Evolutionary conservation across 108 stramenopile species (phyloP).

Genomic region (Cyclotella baltica): DNA sequence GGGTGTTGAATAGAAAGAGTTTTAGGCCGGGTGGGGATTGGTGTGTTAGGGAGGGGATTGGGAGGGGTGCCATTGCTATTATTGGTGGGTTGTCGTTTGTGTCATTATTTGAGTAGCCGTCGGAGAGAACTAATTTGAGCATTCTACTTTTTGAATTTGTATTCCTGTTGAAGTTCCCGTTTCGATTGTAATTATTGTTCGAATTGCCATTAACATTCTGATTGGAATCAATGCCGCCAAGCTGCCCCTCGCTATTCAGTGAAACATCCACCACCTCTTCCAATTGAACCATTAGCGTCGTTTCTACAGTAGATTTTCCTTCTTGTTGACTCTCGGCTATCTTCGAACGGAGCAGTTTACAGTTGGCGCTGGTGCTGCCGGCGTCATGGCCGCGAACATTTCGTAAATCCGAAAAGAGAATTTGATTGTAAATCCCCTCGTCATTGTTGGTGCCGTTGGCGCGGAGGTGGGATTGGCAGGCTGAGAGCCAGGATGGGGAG

Average conservation of each 20-base stretch:
- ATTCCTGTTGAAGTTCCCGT: conserved; percentile 14
- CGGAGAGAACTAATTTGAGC: conserved; percentile 58
- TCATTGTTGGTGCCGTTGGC: neutral
- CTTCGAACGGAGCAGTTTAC: conserved; percentile 44
- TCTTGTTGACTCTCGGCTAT: conserved; percentile 22
- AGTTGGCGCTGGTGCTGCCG: neutral
- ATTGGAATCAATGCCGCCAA: conserved; percentile 5
- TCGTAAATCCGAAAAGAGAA: conserved; percentile 75
- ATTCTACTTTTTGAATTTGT: conserved; percentile 45
- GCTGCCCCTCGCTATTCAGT: neutral
- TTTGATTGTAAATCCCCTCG: conserved; percentile 63
- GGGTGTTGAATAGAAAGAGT: conserved; percentile 62
- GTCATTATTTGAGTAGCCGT: conserved; percentile 51
- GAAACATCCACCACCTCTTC: conserved; percentile 69
- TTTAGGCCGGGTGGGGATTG: conserved; percentile 64
- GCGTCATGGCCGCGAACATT: conserved; percentile 59
- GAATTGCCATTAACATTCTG: neutral
- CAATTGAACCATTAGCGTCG: conserved; percentile 70
- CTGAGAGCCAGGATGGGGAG: neutral
- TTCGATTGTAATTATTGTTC: conserved; percentile 6
- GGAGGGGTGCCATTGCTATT: conserved; percentile 61
- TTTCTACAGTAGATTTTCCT: conserved; percentile 42
- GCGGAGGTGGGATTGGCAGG: neutral
- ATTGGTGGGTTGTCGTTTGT: neutral
- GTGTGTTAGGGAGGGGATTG: conserved; percentile 52